phyloP scores from a whole-genome alignment of 2,329 filamentous ascomycete genomes.

The Aspergillus sp. region DNA sequence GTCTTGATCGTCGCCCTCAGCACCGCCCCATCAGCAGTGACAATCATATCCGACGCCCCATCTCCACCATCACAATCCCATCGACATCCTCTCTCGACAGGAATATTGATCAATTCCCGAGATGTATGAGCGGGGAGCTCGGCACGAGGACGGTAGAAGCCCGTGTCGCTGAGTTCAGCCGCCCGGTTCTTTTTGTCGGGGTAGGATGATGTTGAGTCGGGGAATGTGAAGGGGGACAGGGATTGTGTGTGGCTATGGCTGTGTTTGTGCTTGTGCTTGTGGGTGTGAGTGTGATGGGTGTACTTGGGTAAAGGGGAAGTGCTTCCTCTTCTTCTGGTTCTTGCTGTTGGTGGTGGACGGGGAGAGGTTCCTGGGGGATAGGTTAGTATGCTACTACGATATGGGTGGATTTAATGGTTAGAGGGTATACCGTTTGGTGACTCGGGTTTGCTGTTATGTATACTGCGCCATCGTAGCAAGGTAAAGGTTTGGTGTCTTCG shows the following conservation, averaged over 20 bases:
- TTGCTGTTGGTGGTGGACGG: not conserved
- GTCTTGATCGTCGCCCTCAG: conserved; percentile 30
- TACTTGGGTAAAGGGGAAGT: not conserved
- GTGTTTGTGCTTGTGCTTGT: not conserved
- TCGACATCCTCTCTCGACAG: conserved; percentile 13
- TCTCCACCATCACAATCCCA: not conserved
- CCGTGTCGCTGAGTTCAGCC: conserved; percentile 33
- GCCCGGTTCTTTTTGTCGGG: conserved; percentile 1
- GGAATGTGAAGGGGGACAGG: not conserved
- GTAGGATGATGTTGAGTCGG: not conserved
- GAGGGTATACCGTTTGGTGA: not conserved
- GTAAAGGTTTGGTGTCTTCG: conserved; percentile 8
- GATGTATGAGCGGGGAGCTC: conserved; percentile 28
- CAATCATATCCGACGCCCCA: conserved; percentile 10
- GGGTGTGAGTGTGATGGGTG: not conserved
- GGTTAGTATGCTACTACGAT: not conserved
- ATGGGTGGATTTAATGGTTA: not conserved
- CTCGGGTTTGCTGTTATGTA: not conserved
- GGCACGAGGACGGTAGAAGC: conserved; percentile 27
- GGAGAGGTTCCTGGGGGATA: no score
- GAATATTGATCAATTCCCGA: conserved; percentile 35
- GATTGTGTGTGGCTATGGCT: not conserved
- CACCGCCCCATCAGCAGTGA: conserved; percentile 32
- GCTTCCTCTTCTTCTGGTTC: not conserved
- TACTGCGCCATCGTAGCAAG: conserved; percentile 14